A percentile compares a stretch with the other conserved stretches of the same genome.
Conservation (phyloP, 1,284 basidiomycete species). For the Lentinula novae-zelandiae region DNA sequence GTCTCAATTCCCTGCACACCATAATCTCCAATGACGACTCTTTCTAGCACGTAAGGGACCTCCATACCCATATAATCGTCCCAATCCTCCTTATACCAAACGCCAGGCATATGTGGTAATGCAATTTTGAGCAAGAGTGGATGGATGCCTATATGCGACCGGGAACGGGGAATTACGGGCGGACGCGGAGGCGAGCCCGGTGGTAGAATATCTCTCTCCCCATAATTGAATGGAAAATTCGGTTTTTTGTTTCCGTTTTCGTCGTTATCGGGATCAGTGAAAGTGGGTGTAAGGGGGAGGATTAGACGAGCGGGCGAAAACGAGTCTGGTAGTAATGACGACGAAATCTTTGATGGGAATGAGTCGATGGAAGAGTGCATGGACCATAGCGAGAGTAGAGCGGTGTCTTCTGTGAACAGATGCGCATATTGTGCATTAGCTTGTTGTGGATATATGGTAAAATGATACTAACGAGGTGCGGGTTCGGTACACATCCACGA, state of each 20-base stretch:
- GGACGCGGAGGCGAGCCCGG: not conserved
- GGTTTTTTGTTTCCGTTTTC: constrained; percentile 18
- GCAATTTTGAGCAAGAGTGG: constrained; percentile 63
- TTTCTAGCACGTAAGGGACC: constrained; percentile 70
- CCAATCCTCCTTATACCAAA: constrained; percentile 75
- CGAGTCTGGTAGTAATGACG: constrained; percentile 28
- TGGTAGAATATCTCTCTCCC: not conserved
- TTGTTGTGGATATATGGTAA: not conserved
- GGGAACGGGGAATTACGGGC: constrained; percentile 28
- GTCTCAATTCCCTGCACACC: constrained; percentile 46
- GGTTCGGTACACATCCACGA: constrained; percentile 53
- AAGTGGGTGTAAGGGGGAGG: constrained; percentile 62
- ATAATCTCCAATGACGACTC: constrained; percentile 73
- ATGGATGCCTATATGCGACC: constrained; percentile 56
- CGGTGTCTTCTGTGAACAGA: constrained; percentile 53
- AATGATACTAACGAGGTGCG: constrained; percentile 37
- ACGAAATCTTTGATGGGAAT: constrained; percentile 32
- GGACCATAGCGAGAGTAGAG: constrained; percentile 76
- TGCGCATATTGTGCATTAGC: not conserved
- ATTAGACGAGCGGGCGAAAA: constrained; percentile 70
- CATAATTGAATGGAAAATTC: constrained; percentile 26
- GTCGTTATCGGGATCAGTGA: constrained; percentile 48
- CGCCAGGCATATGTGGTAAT: constrained; percentile 60
- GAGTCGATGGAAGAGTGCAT: constrained; percentile 59
- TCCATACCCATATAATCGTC: constrained; percentile 65